Percentiles rank a stretch among this genome's conserved stretches.
Evolutionary conservation across 495 filamentous ascomycete species (phyloP).

Genomic region (Annulohypoxylon stygium): DNA sequence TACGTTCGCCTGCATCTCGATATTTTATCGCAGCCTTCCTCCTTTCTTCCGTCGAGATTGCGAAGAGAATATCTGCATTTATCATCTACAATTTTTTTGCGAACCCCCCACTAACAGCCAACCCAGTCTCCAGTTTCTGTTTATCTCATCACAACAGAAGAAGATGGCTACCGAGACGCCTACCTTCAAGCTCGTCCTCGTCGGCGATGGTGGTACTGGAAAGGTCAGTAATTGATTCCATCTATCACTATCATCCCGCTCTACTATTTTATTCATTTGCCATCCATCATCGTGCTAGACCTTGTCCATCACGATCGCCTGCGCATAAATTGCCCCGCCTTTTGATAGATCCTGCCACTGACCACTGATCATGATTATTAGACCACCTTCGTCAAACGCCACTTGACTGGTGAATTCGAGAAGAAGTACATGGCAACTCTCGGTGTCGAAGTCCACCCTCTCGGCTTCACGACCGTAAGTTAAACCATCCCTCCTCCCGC

Average conservation of each 20-base stretch:
- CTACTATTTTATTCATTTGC: conserved; percentile 20
- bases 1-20: conserved; percentile 30
- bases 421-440: conserved; percentile 99
- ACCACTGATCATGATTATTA: conserved; percentile 60
- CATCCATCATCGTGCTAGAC: conserved; percentile 27
- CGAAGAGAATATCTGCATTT: conserved; percentile 7
- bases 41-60: conserved; percentile 7
- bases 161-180: conserved; percentile 73
- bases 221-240: conserved; percentile 74
- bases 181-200: conserved; percentile 99
- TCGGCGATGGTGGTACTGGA: conserved; percentile 99
- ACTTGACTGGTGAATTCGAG: conserved; percentile 99
- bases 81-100: conserved; percentile 11
- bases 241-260: conserved; percentile 4
- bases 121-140: conserved; percentile 55
- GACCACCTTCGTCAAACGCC: conserved; percentile 99
- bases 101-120: conserved; percentile 49
- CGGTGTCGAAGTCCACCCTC: conserved; percentile 98
- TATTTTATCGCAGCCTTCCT: conserved; percentile 8
- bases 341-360: conserved; percentile 35
- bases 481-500: conserved; percentile 48
- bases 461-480: conserved; percentile 92
- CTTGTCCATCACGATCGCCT: conserved; percentile 40
- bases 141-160: conserved; percentile 55
- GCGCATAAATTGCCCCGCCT: conserved; percentile 48